Conservation (phyloP, 228 moss, liverwort and hornwort species). For the Sphagnum fallax region DNA sequence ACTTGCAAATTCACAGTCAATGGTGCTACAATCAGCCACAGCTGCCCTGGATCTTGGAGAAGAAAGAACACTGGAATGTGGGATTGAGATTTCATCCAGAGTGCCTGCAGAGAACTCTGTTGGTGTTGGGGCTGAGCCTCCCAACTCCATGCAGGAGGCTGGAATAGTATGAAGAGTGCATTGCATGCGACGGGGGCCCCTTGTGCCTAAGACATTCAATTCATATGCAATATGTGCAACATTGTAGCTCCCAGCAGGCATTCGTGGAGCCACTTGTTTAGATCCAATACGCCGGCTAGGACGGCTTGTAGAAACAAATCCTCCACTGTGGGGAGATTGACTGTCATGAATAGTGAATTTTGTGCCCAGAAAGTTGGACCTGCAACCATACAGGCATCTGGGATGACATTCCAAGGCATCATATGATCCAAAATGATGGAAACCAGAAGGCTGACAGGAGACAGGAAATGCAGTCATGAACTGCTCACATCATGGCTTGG, state of each 20-base stretch:
- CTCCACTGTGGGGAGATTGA: slow-evolving; percentile 46
- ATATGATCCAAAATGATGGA: no score
- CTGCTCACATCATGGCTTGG: no score
- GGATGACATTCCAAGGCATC: neutral
- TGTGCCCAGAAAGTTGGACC: slow-evolving; percentile 59
- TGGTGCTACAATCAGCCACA: slow-evolving; percentile 81
- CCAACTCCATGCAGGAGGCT: slow-evolving; percentile 80
- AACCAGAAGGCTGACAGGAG: neutral
- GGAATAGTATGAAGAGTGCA: slow-evolving; percentile 95
- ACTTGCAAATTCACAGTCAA: slow-evolving; percentile 54
- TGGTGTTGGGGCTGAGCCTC: slow-evolving; percentile 88
- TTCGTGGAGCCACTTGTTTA: slow-evolving; percentile 61
- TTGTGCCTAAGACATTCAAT: slow-evolving; percentile 81
- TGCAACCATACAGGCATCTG: slow-evolving; percentile 8
- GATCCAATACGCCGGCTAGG: slow-evolving; percentile 39
- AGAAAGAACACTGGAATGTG: slow-evolving; percentile 56
- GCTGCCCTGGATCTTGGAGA: slow-evolving; percentile 82
- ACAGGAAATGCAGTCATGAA: no score
- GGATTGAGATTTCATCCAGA: slow-evolving; percentile 52
- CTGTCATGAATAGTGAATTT: slow-evolving; percentile 65
- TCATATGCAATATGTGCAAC: slow-evolving; percentile 90
- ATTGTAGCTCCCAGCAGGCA: slow-evolving; percentile 87
- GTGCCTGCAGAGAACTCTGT: slow-evolving; percentile 83
- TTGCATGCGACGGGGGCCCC: slow-evolving; percentile 93
- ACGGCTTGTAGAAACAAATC: slow-evolving; percentile 29